Conservation (phyloP, 164 flowering plant species). For the Houttuynia cordata region DNA sequence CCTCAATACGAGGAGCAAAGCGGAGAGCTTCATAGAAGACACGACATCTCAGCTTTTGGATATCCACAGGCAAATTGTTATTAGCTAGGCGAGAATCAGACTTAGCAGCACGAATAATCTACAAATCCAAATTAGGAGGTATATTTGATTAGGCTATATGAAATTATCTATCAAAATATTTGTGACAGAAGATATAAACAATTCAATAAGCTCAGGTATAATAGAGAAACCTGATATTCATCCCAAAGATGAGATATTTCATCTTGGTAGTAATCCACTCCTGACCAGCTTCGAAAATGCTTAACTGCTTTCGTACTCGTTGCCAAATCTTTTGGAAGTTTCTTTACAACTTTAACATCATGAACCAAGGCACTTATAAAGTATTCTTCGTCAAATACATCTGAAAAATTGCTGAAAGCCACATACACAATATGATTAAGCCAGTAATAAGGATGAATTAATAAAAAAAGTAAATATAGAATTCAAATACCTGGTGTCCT, state of each 20-base stretch:
- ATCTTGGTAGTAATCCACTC: slow-evolving; percentile 66
- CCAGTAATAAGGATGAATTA: background rate
- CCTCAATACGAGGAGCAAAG: slow-evolving; percentile 80
- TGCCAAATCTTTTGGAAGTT: slow-evolving; percentile 61
- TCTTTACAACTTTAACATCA: slow-evolving; percentile 68
- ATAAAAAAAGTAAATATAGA: background rate
- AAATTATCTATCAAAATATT: background rate
- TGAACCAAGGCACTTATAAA: slow-evolving; percentile 59
- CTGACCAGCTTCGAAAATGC: slow-evolving; percentile 91
- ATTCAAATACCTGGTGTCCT: slow-evolving; percentile 63
- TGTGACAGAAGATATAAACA: background rate
- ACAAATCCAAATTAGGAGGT: background rate
- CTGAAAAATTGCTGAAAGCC: slow-evolving; percentile 83
- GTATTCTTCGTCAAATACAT: slow-evolving; percentile 83
- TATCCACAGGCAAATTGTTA: slow-evolving; percentile 76
- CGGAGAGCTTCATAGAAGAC: slow-evolving; percentile 89
- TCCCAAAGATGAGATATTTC: slow-evolving; percentile 83
- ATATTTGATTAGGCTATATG: background rate
- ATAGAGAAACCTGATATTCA: slow-evolving; percentile 51
- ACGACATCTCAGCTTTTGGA: slow-evolving; percentile 93
- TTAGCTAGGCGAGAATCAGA: slow-evolving; percentile 95
- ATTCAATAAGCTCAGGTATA: background rate
- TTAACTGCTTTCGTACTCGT: slow-evolving; percentile 50
- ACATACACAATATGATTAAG: slow-evolving; percentile 2
- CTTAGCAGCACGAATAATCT: slow-evolving; percentile 95